A percentile compares a stretch with the other conserved stretches of the same genome.
phyloP scores from a whole-genome alignment of 1,284 basidiomycete species.

The Veloboletus limbatus region DNA sequence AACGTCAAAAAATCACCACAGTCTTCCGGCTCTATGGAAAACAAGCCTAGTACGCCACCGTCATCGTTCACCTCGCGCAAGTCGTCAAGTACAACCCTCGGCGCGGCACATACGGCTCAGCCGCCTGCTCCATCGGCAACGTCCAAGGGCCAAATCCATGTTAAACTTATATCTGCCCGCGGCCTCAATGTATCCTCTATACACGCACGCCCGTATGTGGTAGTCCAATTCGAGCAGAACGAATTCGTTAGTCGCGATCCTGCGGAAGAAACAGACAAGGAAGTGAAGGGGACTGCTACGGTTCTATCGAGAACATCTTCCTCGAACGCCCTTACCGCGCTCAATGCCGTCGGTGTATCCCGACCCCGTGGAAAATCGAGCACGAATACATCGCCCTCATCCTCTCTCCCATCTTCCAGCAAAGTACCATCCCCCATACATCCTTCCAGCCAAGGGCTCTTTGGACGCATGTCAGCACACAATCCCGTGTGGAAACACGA shows the following conservation, averaged over 20 bases:
- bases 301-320: conserved; percentile 58
- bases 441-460: conserved; percentile 48
- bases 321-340: conserved; percentile 59
- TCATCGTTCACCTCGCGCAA: conserved; percentile 43
- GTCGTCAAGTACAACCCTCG: conserved; percentile 20
- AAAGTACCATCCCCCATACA: conserved; percentile 29
- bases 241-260: conserved; percentile 96
- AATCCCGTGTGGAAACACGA: conserved; percentile 99
- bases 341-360: conserved; percentile 66
- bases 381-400: conserved; percentile 39
- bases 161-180: conserved; percentile 93
- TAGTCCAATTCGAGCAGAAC: conserved; percentile 98
- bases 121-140: conserved; percentile 37
- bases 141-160: conserved; percentile 83
- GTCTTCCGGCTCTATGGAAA: conserved; percentile 34
- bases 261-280: conserved; percentile 80
- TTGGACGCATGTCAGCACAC: conserved; percentile 66
- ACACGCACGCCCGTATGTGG: conserved; percentile 85
- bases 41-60: conserved; percentile 39
- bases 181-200: conserved; percentile 74
- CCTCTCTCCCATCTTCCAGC: conserved; percentile 39
- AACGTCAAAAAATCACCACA: conserved; percentile 40
- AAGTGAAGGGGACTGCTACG: conserved; percentile 77
- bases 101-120: conserved; percentile 32
- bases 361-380: conserved; percentile 37